A percentile compares a stretch with the other conserved stretches of the same genome.
Evolutionary conservation across 495 filamentous ascomycete species (phyloP).

Genomic region (Penicillium pancosmium): DNA sequence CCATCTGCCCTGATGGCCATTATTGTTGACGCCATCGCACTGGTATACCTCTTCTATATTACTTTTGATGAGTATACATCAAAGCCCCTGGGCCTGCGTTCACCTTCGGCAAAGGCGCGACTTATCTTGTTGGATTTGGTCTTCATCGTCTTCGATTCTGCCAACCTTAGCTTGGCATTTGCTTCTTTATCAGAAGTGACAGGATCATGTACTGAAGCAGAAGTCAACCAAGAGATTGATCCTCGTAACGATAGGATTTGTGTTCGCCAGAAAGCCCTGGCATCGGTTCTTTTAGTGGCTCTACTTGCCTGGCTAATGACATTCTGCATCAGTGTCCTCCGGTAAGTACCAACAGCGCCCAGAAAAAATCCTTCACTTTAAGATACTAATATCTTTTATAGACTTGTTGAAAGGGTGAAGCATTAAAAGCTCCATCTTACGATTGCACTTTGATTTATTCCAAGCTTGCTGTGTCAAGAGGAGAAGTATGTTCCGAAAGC

Average conservation of each 20-base stretch:
- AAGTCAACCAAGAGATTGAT: slow-evolving; percentile 40
- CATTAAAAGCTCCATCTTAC: slow-evolving; percentile 17
- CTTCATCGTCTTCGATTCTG: slow-evolving; percentile 95
- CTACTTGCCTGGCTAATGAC: slow-evolving; percentile 88
- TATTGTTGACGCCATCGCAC: slow-evolving; percentile 82
- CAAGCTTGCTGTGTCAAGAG: neutral
- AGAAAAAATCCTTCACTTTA: slow-evolving; percentile 11
- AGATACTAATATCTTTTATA: slow-evolving; percentile 24
- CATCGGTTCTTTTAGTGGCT: slow-evolving; percentile 79
- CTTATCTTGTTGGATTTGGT: slow-evolving; percentile 88
- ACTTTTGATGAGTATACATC: slow-evolving; percentile 95
- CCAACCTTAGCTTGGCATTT: slow-evolving; percentile 88
- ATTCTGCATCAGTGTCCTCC: slow-evolving; percentile 85
- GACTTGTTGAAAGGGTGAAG: slow-evolving; percentile 71
- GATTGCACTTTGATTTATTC: neutral
- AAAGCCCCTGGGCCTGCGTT: slow-evolving; percentile 86
- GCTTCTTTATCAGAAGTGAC: slow-evolving; percentile 74
- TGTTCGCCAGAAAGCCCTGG: slow-evolving; percentile 72
- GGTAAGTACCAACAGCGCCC: slow-evolving; percentile 46
- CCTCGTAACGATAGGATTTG: slow-evolving; percentile 59
- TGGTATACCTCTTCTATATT: slow-evolving; percentile 90
- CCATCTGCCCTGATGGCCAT: slow-evolving; percentile 88
- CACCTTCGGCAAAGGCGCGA: slow-evolving; percentile 78
- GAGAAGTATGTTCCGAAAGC: neutral
- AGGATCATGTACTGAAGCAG: slow-evolving; percentile 56